Evolutionary conservation across 768 basidiomycete species (phyloP).

Genomic region (Psilocybe tampanensis): DNA sequence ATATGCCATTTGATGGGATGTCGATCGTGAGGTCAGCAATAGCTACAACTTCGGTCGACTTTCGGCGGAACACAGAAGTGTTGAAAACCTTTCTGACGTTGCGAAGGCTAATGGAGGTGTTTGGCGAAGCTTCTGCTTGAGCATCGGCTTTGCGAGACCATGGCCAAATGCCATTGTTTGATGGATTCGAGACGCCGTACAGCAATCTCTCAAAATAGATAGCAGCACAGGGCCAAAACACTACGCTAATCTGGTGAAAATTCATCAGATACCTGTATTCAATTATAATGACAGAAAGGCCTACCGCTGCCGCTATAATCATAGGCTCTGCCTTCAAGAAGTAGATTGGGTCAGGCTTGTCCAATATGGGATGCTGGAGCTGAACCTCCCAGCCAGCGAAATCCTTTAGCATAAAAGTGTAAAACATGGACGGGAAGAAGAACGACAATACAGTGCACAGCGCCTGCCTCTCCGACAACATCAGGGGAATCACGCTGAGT

Average conservation of each 20-base stretch:
- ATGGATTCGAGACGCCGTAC: slow-evolving; percentile 57
- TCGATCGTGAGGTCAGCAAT: slow-evolving; percentile 67
- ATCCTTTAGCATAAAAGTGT: slow-evolving; percentile 68
- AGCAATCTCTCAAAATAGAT: slow-evolving; percentile 60
- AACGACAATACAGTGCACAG: slow-evolving; percentile 50
- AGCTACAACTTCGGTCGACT: slow-evolving; percentile 52
- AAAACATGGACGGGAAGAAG: slow-evolving; percentile 74
- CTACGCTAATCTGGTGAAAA: slow-evolving; percentile 57
- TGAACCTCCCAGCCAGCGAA: slow-evolving; percentile 70
- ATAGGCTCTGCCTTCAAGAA: slow-evolving; percentile 55
- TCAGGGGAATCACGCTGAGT: slow-evolving; percentile 49
- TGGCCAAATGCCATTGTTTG: slow-evolving; percentile 8
- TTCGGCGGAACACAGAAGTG: slow-evolving; percentile 49
- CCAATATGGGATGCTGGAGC: slow-evolving; percentile 49
- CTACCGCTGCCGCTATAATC: slow-evolving; percentile 65
- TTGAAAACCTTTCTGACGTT: slow-evolving; percentile 62
- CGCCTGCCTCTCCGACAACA: slow-evolving; percentile 52
- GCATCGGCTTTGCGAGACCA: not conserved
- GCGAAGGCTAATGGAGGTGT: slow-evolving; percentile 63
- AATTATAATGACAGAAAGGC: slow-evolving; percentile 19
- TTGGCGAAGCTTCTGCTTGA: slow-evolving; percentile 29
- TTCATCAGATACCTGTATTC: not conserved
- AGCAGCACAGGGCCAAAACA: slow-evolving; percentile 74
- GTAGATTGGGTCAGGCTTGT: slow-evolving; percentile 61
- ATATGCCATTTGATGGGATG: slow-evolving; percentile 73